Evolutionary conservation across 2,329 filamentous ascomycete genomes (phyloP).

Genomic region (Fusarium sp.): DNA sequence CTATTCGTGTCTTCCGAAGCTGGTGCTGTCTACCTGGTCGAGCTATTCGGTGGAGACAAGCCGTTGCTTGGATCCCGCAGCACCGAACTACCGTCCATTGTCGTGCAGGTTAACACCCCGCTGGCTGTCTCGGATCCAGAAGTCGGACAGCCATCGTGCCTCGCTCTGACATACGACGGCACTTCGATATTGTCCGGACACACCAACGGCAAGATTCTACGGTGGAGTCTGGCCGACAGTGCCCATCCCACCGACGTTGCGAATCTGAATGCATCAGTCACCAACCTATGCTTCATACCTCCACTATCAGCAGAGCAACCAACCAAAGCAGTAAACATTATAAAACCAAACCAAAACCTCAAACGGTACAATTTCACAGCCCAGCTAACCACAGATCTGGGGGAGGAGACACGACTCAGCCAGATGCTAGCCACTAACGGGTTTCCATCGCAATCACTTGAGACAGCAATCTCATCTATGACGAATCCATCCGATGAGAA

Average conservation of each 20-base stretch:
- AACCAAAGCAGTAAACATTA: conserved; percentile 72
- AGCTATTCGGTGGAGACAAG: conserved; percentile 74
- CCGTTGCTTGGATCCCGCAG: conserved; percentile 69
- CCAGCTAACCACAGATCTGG: conserved; percentile 68
- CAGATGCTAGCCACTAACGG: conserved; percentile 64
- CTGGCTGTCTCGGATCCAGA: conserved; percentile 73
- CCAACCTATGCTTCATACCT: conserved; percentile 82
- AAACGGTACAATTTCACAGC: conserved; percentile 76
- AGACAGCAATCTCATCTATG: conserved; percentile 66
- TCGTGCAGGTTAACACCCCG: conserved; percentile 68
- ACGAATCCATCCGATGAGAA: conserved; percentile 45
- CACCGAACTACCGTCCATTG: conserved; percentile 69
- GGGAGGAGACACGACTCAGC: conserved; percentile 60
- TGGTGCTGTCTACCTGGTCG: conserved; percentile 83
- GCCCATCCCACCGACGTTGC: conserved; percentile 77
- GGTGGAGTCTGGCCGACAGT: conserved; percentile 84
- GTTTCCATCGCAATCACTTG: conserved; percentile 63
- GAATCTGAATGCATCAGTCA: conserved; percentile 85
- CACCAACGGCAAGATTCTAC: conserved; percentile 80
- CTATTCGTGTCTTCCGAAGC: conserved; percentile 87
- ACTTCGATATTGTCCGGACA: conserved; percentile 87
- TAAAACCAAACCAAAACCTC: conserved; percentile 84
- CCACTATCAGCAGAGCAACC: conserved; percentile 63
- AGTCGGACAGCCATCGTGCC: conserved; percentile 74
- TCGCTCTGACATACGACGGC: conserved; percentile 86